Evolutionary conservation across 83 land plant species (phyloP), one percentile per base, ranked within the genome.

Genomic region (Picea abies): DNA sequence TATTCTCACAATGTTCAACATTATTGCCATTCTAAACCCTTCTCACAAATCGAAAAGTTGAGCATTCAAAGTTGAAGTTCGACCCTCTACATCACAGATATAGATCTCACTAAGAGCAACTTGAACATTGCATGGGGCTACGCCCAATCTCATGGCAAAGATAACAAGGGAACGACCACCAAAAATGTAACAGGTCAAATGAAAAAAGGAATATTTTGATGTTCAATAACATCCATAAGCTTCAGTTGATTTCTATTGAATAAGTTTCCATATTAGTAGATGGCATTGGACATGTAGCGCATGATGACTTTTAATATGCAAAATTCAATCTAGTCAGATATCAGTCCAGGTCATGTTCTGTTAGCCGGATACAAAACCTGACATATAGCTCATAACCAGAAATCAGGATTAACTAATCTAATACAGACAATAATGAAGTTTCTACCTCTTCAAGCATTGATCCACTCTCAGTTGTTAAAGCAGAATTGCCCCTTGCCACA

Each of bases 391-490:
- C 14, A 72, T 60, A 78, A 78, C 15, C 19, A 58, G 79, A 23
- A 11, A 78, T 58, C 4, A 15, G 23, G 35, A 14, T 15, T 60
- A 25, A 58, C 29, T 26, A 5, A 78, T 60, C 63, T 26, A 60
- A 9, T 60, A 17, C 47, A 77, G 62, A 16, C 37, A 17, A 44
- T 68, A 56, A 12, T 56, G 58, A 56, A 56, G 58, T 56, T 56
- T 56, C 15, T 90, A 95, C 99, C 98, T 97, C 99, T 67, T 97
- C 99, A 86, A 97, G 93, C 98, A 97, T 93, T 52, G 92, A 91
- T 60, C 96, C 98, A 89, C 92, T 91, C 76, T 95, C 99, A 61
- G 93, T 87, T 65, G 99, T 97, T 77, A 97, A 87, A 79, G 98
- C 93, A 84, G 96, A 90, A 82, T 93, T 93, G 14, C 86, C 85